These are phyloP conservation scores for Iris pallida DNA, from an alignment of 116 monocot genomes.

Conservation along the genomic window DNA sequence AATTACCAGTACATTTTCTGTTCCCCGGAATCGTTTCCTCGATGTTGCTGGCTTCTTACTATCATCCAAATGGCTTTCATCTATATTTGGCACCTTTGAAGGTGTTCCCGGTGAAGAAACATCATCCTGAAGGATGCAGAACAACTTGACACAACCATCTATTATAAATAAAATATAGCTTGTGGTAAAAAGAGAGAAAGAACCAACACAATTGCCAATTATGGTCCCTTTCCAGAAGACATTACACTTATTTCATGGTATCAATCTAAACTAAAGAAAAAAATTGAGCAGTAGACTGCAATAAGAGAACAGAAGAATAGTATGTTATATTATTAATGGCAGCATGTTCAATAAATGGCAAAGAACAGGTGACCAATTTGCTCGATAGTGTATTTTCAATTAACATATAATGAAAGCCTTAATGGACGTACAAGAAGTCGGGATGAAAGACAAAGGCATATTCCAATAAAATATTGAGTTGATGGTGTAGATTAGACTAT, in stretches of 20 bases:
- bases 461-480: too few relatives aligned
- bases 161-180: background rate
- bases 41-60: constrained; percentile 7
- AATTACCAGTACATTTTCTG: constrained; percentile 15
- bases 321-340: background rate
- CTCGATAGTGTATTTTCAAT: too few relatives aligned
- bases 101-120: constrained; percentile 3
- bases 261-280: background rate
- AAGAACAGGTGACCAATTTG: too few relatives aligned
- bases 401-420: too few relatives aligned
- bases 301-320: background rate
- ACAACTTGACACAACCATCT: background rate
- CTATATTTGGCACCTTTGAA: constrained; percentile 2
- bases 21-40: constrained; percentile 12
- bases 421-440: too few relatives aligned
- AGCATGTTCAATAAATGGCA: too few relatives aligned
- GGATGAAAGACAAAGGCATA: too few relatives aligned
- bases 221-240: too few relatives aligned
- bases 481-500: too few relatives aligned
- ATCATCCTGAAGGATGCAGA: constrained; percentile 13
- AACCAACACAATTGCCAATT: background rate
- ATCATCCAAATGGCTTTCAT: constrained; percentile 4
- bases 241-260: too few relatives aligned
- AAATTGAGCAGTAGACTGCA: background rate
- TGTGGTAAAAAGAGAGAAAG: background rate